These are phyloP conservation scores for Gynostemma pentaphyllum DNA, from an alignment of 306 rosid species.

Conservation along the genomic window DNA sequence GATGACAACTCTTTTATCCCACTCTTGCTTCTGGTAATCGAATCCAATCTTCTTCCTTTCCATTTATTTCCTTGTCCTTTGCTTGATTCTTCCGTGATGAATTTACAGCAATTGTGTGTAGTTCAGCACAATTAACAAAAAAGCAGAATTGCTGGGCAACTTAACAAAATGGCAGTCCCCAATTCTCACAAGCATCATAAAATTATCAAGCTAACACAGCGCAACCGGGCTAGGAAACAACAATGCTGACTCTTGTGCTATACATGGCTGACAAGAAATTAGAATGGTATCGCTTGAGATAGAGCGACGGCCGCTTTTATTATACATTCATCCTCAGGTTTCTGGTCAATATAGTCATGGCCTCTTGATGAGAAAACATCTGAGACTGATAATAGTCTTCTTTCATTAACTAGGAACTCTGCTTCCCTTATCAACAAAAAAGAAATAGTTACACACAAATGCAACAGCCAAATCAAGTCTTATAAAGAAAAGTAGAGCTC, in stretches of 20 bases:
- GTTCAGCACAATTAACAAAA: too few species aligned
- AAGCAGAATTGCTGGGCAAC: too few species aligned
- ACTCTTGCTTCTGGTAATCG: constrained; percentile 50
- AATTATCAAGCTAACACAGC: neutral
- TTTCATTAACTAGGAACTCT: neutral
- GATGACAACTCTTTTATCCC: constrained; percentile 63
- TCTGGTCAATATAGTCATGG: neutral
- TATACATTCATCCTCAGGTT: neutral
- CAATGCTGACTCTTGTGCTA: neutral
- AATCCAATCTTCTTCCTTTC: constrained; percentile 46
- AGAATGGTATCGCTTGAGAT: neutral
- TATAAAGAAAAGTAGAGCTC: neutral
- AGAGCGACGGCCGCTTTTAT: neutral
- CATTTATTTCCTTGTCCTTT: constrained; percentile 17
- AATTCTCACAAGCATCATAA: neutral
- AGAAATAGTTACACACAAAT: neutral
- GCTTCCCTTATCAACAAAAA: neutral
- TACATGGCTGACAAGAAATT: neutral
- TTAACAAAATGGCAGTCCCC: neutral
- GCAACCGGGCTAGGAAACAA: neutral
- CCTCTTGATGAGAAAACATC: neutral
- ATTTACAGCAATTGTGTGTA: constrained; percentile 47
- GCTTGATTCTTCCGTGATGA: constrained; percentile 28
- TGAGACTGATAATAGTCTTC: neutral
- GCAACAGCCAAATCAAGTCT: neutral